These are phyloP conservation scores for Colletotrichum sp. DNA, from an alignment of 2,329 filamentous ascomycete species.

Conservation along the genomic window DNA sequence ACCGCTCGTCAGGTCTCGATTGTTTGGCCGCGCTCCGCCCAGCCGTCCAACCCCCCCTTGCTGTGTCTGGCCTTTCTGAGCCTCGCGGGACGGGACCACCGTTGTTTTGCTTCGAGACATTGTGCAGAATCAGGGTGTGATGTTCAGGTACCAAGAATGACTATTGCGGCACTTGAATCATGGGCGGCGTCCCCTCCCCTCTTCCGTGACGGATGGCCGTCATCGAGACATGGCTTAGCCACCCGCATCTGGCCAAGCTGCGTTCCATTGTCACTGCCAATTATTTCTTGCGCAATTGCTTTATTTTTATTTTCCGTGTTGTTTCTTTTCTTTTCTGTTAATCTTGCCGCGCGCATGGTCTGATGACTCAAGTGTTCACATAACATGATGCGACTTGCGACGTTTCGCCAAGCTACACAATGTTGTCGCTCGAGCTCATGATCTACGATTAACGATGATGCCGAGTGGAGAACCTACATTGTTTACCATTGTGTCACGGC, in stretches of 20 bases:
- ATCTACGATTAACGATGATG: background rate
- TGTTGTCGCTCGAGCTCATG: background rate
- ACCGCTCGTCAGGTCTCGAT: background rate
- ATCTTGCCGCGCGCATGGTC: background rate
- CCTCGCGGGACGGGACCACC: constrained; percentile 1
- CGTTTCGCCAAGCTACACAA: background rate
- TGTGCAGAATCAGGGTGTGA: background rate
- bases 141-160: background rate
- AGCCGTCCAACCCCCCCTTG: background rate
- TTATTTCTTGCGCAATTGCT: background rate
- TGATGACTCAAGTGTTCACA: background rate
- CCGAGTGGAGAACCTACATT: background rate
- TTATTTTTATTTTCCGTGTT: background rate
- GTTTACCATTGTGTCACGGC: background rate
- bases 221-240: background rate
- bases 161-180: background rate
- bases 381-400: background rate
- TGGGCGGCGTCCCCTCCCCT: background rate
- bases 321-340: background rate
- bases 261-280: background rate
- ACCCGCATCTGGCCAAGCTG: background rate
- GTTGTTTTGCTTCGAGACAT: constrained; percentile 16
- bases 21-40: background rate
- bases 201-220: background rate
- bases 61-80: background rate